Conservation (phyloP, 177 flowering plant species). For the Vitis hybrid region DNA sequence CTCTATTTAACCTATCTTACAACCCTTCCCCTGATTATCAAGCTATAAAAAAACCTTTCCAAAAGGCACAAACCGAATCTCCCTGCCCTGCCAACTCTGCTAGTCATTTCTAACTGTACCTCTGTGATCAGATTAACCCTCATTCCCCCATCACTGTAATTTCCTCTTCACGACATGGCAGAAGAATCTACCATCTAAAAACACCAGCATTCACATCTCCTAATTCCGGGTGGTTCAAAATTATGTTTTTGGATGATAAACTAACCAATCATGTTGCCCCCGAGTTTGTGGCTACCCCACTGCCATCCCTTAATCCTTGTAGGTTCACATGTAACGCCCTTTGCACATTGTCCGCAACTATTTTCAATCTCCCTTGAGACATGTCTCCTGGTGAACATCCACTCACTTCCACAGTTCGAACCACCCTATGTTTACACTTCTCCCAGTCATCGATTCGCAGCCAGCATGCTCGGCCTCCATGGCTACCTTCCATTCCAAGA, state of each 20-base stretch:
- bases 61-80: background rate
- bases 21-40: too few relatives aligned
- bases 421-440: constrained; percentile 78
- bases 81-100: too few relatives aligned
- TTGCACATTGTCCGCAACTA: constrained; percentile 81
- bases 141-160: too few relatives aligned
- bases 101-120: too few relatives aligned
- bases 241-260: background rate
- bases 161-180: too few relatives aligned
- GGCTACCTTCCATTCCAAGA: constrained; percentile 95
- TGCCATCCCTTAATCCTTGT: constrained; percentile 68
- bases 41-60: background rate
- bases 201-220: background rate
- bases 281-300: constrained; percentile 36
- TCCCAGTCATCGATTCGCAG: constrained; percentile 82
- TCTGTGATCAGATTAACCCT: too few relatives aligned
- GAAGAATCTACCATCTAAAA: background rate
- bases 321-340: constrained; percentile 62
- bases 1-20: too few relatives aligned
- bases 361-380: constrained; percentile 75
- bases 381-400: constrained; percentile 54
- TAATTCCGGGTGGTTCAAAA: background rate
- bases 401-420: constrained; percentile 63
- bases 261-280: constrained; percentile 29
- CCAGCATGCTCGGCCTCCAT: constrained; percentile 98